phyloP scores from a whole-genome alignment of 2,329 filamentous ascomycete species.

The Penicillium polonicum region DNA sequence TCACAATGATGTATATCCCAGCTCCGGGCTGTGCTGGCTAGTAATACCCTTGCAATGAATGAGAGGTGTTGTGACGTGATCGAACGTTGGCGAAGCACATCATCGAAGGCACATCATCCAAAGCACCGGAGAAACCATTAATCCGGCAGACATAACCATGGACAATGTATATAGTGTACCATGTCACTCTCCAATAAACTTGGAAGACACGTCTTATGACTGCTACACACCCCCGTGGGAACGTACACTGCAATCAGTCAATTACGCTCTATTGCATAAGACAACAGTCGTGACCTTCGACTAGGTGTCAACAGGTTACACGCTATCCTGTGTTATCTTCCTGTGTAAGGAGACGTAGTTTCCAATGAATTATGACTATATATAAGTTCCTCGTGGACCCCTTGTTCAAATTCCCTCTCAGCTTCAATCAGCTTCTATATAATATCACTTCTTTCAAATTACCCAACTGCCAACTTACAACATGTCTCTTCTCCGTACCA shows the following conservation, averaged over 20 bases:
- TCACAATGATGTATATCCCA: not conserved
- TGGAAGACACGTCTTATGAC: not conserved
- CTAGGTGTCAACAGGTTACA: not conserved
- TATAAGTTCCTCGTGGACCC: not conserved
- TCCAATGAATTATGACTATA: not conserved
- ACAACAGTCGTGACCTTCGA: not conserved
- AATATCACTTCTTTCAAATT: not conserved
- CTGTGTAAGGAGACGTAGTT: not conserved
- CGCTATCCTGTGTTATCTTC: not conserved
- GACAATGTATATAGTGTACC: not conserved
- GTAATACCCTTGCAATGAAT: not conserved
- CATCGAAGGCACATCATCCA: slow-evolving; percentile 11
- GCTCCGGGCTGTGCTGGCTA: not conserved
- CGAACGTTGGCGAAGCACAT: slow-evolving; percentile 18
- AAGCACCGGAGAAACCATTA: slow-evolving; percentile 18
- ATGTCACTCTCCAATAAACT: not conserved
- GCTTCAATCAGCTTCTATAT: not conserved
- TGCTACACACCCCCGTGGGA: not conserved
- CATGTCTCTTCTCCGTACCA: slow-evolving; percentile 39
- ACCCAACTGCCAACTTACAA: slow-evolving; percentile 10
- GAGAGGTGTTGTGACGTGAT: slow-evolving; percentile 23
- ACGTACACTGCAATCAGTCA: not conserved
- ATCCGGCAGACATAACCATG: not conserved
- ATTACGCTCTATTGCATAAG: not conserved
- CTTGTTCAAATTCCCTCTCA: not conserved